These are phyloP conservation scores for Hanseniaspora singularis DNA, from an alignment of 805 yeast species.

Conservation along the genomic window DNA sequence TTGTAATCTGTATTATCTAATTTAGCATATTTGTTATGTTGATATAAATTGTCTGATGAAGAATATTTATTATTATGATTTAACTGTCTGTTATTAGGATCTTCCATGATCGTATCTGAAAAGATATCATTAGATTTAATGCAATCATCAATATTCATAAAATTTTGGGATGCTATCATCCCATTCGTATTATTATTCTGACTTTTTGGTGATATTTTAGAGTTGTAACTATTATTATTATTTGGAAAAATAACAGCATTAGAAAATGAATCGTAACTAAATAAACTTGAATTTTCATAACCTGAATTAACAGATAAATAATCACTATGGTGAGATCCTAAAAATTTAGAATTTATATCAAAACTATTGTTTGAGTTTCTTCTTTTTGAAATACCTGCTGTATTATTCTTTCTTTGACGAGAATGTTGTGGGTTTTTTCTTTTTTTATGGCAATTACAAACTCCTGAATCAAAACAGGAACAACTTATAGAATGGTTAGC, in stretches of 20 bases:
- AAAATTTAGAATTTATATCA: neutral
- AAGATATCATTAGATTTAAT: neutral
- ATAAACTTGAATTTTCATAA: conserved; percentile 6
- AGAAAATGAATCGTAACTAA: conserved; percentile 13
- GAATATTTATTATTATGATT: neutral
- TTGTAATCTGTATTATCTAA: too few relatives aligned
- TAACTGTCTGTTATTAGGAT: too few relatives aligned
- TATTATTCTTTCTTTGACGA: neutral
- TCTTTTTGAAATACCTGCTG: conserved; percentile 1
- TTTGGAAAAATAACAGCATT: conserved; percentile 1
- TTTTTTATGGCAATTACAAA: conserved; percentile 24
- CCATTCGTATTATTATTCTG: neutral
- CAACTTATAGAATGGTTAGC: conserved; percentile 17
- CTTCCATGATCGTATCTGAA: too few relatives aligned
- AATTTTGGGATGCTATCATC: neutral
- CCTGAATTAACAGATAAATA: conserved; percentile 2
- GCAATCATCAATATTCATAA: neutral
- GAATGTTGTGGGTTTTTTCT: conserved; percentile 15
- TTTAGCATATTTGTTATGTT: too few relatives aligned
- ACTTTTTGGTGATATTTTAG: conserved; percentile 2
- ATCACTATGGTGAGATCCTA: conserved; percentile 7
- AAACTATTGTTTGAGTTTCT: conserved; percentile 5
- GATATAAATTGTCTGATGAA: too few relatives aligned
- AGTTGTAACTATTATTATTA: neutral
- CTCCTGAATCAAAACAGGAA: conserved; percentile 24